Conservation (phyloP, 2,329 filamentous ascomycete species). For the Cryphonectria radicalis region DNA sequence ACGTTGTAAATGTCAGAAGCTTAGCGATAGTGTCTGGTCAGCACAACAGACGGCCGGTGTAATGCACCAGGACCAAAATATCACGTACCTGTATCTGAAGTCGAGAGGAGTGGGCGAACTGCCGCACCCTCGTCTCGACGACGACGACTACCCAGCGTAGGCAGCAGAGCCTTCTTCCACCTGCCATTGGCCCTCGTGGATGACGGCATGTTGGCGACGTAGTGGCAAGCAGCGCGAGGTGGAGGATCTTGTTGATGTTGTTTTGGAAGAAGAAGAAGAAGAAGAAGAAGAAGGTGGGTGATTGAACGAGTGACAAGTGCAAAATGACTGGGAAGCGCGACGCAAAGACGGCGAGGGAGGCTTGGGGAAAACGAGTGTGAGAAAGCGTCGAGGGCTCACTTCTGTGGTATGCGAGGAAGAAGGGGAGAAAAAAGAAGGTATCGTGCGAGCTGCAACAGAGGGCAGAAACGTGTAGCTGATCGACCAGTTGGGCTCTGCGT, state of each 20-base stretch:
- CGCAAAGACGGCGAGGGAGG: not conserved
- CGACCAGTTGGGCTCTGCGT: not conserved
- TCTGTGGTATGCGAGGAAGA: not conserved
- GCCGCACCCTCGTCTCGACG: slow-evolving; percentile 6
- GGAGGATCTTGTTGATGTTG: not conserved
- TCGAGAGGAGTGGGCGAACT: slow-evolving; percentile 9
- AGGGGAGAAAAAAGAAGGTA: not conserved
- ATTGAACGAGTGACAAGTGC: slow-evolving; percentile 6
- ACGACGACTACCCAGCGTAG: slow-evolving; percentile 17
- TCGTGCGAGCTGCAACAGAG: not conserved
- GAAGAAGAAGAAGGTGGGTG: not conserved
- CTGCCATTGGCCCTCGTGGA: slow-evolving; percentile 11
- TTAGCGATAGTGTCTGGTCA: not conserved
- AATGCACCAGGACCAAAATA: not conserved
- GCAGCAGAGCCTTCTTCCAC: slow-evolving; percentile 27
- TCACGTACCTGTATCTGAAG: slow-evolving; percentile 22
- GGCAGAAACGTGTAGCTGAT: not conserved
- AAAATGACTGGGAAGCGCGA: not conserved
- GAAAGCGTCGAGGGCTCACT: not conserved
- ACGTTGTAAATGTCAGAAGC: slow-evolving; percentile 14
- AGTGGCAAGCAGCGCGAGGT: slow-evolving; percentile 2
- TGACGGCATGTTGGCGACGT: slow-evolving; percentile 5
- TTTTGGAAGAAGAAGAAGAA: not conserved
- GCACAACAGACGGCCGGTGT: too few relatives aligned
- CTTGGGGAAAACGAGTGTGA: not conserved